phyloP scores from a whole-genome alignment of 2,329 filamentous ascomycete genomes.

The Monilinia fructigena region DNA sequence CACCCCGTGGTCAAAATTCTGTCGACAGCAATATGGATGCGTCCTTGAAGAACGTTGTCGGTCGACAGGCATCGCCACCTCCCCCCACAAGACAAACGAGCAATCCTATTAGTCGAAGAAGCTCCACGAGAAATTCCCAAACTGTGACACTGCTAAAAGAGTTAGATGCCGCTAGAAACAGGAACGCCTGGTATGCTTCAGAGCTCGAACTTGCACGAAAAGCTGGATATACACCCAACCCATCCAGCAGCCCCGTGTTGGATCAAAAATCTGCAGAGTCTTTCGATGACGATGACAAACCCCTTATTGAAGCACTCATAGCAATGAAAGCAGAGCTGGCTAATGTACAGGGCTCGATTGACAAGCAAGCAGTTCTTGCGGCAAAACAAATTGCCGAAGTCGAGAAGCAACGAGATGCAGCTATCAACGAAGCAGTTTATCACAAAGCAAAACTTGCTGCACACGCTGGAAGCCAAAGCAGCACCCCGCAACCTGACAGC shows the following conservation, averaged over 20 bases:
- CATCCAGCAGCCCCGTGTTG: slow-evolving; percentile 67
- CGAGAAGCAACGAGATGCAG: slow-evolving; percentile 89
- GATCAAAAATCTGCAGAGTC: slow-evolving; percentile 75
- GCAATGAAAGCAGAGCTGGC: slow-evolving; percentile 86
- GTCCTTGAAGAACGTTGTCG: slow-evolving; percentile 45
- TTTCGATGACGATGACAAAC: slow-evolving; percentile 88
- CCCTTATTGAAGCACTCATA: slow-evolving; percentile 86
- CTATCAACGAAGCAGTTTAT: slow-evolving; percentile 93
- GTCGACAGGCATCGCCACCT: slow-evolving; percentile 56
- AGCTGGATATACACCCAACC: slow-evolving; percentile 76
- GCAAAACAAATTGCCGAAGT: slow-evolving; percentile 90
- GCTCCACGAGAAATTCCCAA: slow-evolving; percentile 55
- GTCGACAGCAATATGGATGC: slow-evolving; percentile 65
- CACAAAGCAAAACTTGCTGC: slow-evolving; percentile 90
- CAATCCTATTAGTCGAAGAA: slow-evolving; percentile 59
- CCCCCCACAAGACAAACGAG: slow-evolving; percentile 56
- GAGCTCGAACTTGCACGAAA: slow-evolving; percentile 90
- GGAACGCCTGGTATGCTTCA: slow-evolving; percentile 96
- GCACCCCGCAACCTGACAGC: slow-evolving; percentile 58
- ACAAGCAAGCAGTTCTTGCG: slow-evolving; percentile 80
- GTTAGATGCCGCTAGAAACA: slow-evolving; percentile 76
- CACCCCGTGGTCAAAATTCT: slow-evolving; percentile 61
- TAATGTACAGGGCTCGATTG: slow-evolving; percentile 86
- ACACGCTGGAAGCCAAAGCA: slow-evolving; percentile 65
- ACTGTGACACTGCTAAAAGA: slow-evolving; percentile 80